Conservation (phyloP, 352 stramenopile genomes). For the Phytopythium boreale region DNA sequence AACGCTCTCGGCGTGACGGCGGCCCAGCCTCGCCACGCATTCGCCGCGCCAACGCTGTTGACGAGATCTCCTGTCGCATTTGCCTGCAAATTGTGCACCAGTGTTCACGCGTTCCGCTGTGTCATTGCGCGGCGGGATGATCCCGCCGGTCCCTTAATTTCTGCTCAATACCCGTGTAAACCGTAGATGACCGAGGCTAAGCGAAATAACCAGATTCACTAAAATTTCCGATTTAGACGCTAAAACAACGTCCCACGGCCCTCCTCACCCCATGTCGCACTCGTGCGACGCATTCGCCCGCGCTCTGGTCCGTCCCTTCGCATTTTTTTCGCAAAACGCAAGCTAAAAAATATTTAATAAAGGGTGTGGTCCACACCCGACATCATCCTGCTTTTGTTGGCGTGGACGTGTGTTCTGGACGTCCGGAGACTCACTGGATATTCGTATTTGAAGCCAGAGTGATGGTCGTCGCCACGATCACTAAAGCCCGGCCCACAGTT, state of each 20-base stretch:
- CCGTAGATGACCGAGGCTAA: not conserved
- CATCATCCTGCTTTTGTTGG: not conserved
- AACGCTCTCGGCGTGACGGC: not conserved
- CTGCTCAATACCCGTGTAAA: not conserved
- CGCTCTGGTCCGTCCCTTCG: not conserved
- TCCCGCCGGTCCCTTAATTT: not conserved
- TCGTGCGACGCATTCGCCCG: not conserved
- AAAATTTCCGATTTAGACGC: not conserved
- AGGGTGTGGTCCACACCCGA: slow-evolving; percentile 1
- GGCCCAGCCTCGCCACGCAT: not conserved
- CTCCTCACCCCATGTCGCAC: not conserved
- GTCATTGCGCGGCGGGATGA: not conserved
- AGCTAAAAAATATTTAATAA: not conserved
- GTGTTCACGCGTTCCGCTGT: not conserved
- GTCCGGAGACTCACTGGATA: slow-evolving; percentile 7
- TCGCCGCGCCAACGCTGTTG: not conserved
- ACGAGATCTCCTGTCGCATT: not conserved
- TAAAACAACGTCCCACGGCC: not conserved
- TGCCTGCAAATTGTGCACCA: not conserved
- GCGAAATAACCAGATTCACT: not conserved
- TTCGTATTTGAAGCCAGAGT: not conserved
- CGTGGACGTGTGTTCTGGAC: not conserved
- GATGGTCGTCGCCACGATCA: not conserved
- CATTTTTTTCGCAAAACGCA: not conserved
- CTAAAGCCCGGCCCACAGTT: not conserved